Base-by-base conservation (phyloP, 2,329 filamentous ascomycete genomes). In the Trichoderma gracile region DNA sequence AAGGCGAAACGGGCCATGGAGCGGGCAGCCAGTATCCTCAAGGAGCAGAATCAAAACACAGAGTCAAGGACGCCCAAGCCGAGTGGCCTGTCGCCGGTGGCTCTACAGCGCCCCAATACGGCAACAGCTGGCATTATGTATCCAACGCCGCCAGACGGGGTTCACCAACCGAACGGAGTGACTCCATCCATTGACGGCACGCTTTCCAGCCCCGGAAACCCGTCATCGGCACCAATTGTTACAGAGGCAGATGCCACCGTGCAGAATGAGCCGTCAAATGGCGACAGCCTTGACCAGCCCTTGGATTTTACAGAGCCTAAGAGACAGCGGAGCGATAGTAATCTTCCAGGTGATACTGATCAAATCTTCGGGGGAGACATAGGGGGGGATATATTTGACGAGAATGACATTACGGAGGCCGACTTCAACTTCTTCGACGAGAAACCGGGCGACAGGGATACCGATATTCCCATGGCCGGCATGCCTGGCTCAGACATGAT, bases 401-500 rank as follows among this genome's bases (percentile, higher is more conserved):
- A 87, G n/a, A 84, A 86, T 67, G 85, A 87, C 68, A 82, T 94
- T n/a, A 93, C 89, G 1, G 91, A 95, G 69, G 90, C 87, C 6
- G 91, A 95, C 72, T 94, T 94, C 73, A 91, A 85, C 73, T 94
- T 93, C 74, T 94, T 94, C 69, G 90, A 94, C 70, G 87, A 89
- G 66, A 77, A 83, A 27, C 80, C 83, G 3, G 79, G 74, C 2
- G 76, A 75, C 12, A 74, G 76, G 25, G 78, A 78, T 47, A 65
- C 81, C 46, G 76, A 78, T 23, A 69, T 74, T 21, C 59, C 73
- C 1, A 73, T 77, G 69, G 67, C 63, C 15, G 72, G 72, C 58
- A 38, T 71, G 14, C 64, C 67, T 54, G 14, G 63, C 46, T 47
- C 63, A 59, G 55, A 68, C 54, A 66, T 62, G 47, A 63, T 67